phyloP scores from a whole-genome alignment of 1,284 basidiomycete genomes.

The Cutaneotrichosporon daszewskae region DNA sequence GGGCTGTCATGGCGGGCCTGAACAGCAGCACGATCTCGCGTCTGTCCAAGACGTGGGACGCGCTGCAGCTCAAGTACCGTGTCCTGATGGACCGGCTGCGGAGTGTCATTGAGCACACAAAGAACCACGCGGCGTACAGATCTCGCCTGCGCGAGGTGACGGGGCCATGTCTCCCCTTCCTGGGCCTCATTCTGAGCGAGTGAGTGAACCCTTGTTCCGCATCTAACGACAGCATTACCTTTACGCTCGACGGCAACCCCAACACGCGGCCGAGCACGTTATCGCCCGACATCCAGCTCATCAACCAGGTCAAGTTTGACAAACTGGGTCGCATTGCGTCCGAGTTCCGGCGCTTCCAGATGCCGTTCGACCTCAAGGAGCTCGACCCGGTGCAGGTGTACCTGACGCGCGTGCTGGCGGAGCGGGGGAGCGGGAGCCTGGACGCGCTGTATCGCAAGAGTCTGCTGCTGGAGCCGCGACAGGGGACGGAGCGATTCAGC shows the following conservation, averaged over 20 bases:
- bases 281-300: conserved; percentile 68
- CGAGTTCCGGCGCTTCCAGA: conserved; percentile 90
- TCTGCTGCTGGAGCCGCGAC: conserved; percentile 45
- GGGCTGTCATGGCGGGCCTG: conserved; percentile 89
- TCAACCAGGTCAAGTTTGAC: conserved; percentile 94
- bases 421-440: conserved; percentile 42
- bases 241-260: conserved; percentile 91
- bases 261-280: conserved; percentile 73
- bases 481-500: conserved; percentile 36
- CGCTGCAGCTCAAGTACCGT: conserved; percentile 79
- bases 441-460: conserved; percentile 47
- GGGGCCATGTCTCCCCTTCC: conserved; percentile 84
- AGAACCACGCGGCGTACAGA: conserved; percentile 64
- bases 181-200: conserved; percentile 56
- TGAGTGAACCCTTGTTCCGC: conserved; percentile 44
- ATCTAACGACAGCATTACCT: conserved; percentile 59
- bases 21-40: conserved; percentile 91
- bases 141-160: conserved; percentile 70
- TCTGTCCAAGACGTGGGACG: conserved; percentile 87
- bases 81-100: conserved; percentile 72
- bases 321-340: conserved; percentile 83
- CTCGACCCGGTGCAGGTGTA: conserved; percentile 42
- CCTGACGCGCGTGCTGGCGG: conserved; percentile 38
- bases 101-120: conserved; percentile 80
- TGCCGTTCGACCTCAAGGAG: conserved; percentile 46